A percentile compares a stretch with the other conserved stretches of the same genome.
Evolutionary conservation across 2,329 filamentous ascomycete genomes (phyloP).

Genomic region (Pseudogymnoascus destructans): DNA sequence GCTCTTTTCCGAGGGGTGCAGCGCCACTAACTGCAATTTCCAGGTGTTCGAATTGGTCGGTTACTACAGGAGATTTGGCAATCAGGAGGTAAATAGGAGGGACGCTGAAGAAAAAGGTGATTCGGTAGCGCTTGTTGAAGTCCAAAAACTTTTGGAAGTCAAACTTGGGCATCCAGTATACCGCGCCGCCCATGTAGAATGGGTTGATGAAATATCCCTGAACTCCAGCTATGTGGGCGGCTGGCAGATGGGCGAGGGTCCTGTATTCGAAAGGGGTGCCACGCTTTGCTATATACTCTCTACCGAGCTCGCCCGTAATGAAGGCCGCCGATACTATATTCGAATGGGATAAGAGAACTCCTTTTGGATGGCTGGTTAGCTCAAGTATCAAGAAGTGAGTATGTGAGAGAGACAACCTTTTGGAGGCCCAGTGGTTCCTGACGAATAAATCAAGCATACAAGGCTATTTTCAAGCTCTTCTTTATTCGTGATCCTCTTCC

Average conservation of each 20-base stretch:
- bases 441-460: constrained; percentile 64
- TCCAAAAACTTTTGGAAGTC: constrained; percentile 61
- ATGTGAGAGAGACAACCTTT: constrained; percentile 36
- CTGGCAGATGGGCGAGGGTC: constrained; percentile 34
- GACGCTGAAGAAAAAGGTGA: constrained; percentile 54
- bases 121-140: constrained; percentile 52
- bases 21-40: constrained; percentile 41
- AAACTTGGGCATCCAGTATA: constrained; percentile 68
- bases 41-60: constrained; percentile 41
- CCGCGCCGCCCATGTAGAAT: constrained; percentile 32
- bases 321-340: constrained; percentile 53
- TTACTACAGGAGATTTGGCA: constrained; percentile 54
- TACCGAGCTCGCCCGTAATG: constrained; percentile 25
- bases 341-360: constrained; percentile 60
- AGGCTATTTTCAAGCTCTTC: constrained; percentile 35
- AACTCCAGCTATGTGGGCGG: constrained; percentile 35
- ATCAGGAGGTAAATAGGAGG: constrained; percentile 64
- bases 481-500: constrained; percentile 49
- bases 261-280: constrained; percentile 26
- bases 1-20: constrained; percentile 45
- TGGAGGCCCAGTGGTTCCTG: constrained; percentile 66
- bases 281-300: constrained; percentile 19
- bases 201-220: constrained; percentile 35
- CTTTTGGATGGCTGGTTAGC: constrained; percentile 30
- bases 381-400: not conserved